Base-by-base conservation (phyloP, 192 early-diverging fungal species). In the Coemansia asiatica region DNA sequence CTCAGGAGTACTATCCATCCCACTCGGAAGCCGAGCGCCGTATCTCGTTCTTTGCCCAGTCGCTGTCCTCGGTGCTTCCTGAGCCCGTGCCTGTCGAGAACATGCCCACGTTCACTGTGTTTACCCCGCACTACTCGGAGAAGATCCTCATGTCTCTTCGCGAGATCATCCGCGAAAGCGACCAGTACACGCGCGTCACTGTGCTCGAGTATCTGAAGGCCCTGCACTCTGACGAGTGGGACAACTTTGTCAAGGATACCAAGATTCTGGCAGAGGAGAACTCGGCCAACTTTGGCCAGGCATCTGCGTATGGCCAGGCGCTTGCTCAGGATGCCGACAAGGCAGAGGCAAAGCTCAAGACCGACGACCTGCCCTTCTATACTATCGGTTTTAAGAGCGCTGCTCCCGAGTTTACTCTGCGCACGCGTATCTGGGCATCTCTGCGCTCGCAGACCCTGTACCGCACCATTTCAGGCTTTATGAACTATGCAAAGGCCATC, bases 391-490 rank as follows among this genome's bases (percentile, higher is more conserved):
- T 91, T 75, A 93, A 91, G 76, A 88, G 86, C 50, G 87, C 89
- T 6, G 87, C 89, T 13, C 90, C 91, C 7, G 89, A 91, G 81
- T 93, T 89, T 62, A 90, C 88, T 0, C 82, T 94, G 49, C 88
- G 92, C 47, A 94, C 91, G 22, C 90, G 92, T 26, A 92, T 93
- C 51, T 94, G 92, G 92, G 91, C 91, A 10, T 94, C 92, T 23
- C 69, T 93, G 29, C 89, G 93, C 26, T 87, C 89, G 26, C 92
- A 95, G 74, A 93, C 93, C 0, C 82, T 95, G 50, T 95, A 90
- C 67, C 88, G 93, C 49, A 95, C 93, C 8, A 87, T 93, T 35
- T 89, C 88, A 29, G 92, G 92, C 21, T 92, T 93, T 66, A 91
- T 93, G 88, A 92, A 94, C 69, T 94, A 94, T 63, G 78, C 85